Evolutionary conservation across 192 early-diverging fungal genomes (phyloP).

Genomic region (Pilobolus umbonatus): DNA sequence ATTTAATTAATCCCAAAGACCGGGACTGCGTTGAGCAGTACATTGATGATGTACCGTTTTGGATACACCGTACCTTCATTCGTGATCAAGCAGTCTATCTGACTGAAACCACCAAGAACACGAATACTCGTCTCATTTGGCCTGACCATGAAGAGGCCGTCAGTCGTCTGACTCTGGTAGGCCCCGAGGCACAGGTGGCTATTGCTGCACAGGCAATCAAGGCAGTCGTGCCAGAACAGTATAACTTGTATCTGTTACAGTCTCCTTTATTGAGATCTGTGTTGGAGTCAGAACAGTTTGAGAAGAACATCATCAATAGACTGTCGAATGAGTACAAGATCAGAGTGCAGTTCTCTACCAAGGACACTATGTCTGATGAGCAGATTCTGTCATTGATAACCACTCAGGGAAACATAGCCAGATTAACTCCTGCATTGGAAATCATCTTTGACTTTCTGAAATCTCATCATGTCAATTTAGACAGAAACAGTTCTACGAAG

Average conservation of each 20-base stretch:
- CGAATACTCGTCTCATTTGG: constrained; percentile 52
- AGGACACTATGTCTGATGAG: background rate
- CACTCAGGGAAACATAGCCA: constrained; percentile 13
- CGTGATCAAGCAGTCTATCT: constrained; percentile 20
- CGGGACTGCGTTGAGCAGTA: constrained; percentile 48
- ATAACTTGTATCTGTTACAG: constrained; percentile 44
- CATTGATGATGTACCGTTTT: constrained; percentile 49
- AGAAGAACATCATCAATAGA: constrained; percentile 31
- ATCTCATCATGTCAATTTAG: constrained; percentile 7
- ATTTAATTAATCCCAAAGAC: constrained; percentile 41
- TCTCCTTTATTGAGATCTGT: constrained; percentile 32
- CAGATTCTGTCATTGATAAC: constrained; percentile 5
- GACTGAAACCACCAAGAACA: constrained; percentile 48
- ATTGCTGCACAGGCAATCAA: constrained; percentile 47
- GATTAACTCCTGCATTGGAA: constrained; percentile 11
- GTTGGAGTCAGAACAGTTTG: constrained; percentile 48
- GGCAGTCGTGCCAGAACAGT: constrained; percentile 56
- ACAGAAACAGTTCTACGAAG: constrained; percentile 8
- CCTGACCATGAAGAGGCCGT: constrained; percentile 60
- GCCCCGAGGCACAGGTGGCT: constrained; percentile 53
- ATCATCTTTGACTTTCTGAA: constrained; percentile 16
- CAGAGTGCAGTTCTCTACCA: background rate
- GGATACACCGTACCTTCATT: constrained; percentile 51
- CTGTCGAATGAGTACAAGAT: constrained; percentile 45
- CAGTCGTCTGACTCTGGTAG: constrained; percentile 52